A percentile compares a stretch with the other conserved stretches of the same genome.
Conservation (phyloP, 2,329 filamentous ascomycete species). For the Lachnellula subtilissima region DNA sequence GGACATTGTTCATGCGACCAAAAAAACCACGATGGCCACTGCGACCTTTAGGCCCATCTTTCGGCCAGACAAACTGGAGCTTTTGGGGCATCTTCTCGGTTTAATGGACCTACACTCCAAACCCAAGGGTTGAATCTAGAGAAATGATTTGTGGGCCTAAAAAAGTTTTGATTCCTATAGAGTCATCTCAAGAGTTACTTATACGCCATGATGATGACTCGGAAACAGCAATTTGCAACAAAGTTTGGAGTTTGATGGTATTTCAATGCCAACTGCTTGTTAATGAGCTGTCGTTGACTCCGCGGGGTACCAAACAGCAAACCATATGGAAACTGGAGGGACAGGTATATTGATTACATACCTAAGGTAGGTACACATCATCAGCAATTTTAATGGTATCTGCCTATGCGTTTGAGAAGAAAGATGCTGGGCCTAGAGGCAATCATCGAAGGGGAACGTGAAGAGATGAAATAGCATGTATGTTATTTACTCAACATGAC, state of each 20-base stretch:
- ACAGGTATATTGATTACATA: not conserved
- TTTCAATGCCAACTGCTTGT: constrained; percentile 12
- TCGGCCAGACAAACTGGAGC: constrained; percentile 28
- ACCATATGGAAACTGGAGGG: constrained; percentile 2
- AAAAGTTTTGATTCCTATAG: not conserved
- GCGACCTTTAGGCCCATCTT: constrained; percentile 25
- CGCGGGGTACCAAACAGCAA: constrained; percentile 13
- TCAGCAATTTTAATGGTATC: not conserved
- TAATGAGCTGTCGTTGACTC: constrained; percentile 18
- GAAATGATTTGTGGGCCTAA: not conserved
- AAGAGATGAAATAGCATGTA: too few relatives aligned
- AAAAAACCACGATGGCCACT: constrained; percentile 24
- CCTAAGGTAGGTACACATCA: not conserved
- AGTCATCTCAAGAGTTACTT: not conserved
- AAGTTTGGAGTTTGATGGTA: constrained; percentile 17
- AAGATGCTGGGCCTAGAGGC: too few relatives aligned
- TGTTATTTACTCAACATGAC: too few relatives aligned
- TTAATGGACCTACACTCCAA: not conserved
- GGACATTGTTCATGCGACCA: constrained; percentile 32
- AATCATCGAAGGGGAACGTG: too few relatives aligned
- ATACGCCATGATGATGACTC: constrained; percentile 8
- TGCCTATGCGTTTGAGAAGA: not conserved
- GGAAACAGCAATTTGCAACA: constrained; percentile 7
- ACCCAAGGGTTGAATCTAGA: not conserved
- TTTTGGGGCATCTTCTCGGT: constrained; percentile 3